These are phyloP conservation scores for Cryphonectria nitschkei DNA, from an alignment of 2,329 filamentous ascomycete genomes.

Conservation along the genomic window DNA sequence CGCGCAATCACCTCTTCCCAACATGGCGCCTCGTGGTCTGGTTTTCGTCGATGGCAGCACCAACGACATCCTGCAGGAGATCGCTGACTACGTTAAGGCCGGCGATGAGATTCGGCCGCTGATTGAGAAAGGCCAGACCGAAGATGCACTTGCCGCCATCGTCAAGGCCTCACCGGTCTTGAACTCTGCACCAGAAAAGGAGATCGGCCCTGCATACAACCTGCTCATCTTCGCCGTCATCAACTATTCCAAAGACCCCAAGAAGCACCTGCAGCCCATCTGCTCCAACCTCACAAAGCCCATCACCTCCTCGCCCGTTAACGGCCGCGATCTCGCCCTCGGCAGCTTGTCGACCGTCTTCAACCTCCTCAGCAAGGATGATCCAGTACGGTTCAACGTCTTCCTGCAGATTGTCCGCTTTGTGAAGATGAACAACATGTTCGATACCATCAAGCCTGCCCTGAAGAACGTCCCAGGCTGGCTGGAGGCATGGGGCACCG, in stretches of 20 bases:
- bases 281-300: slow-evolving; percentile 90
- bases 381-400: slow-evolving; percentile 85
- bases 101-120: slow-evolving; percentile 78
- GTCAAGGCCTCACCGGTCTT: slow-evolving; percentile 77
- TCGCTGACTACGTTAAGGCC: slow-evolving; percentile 90
- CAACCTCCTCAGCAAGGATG: slow-evolving; percentile 81
- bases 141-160: slow-evolving; percentile 87
- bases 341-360: slow-evolving; percentile 93
- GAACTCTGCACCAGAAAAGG: slow-evolving; percentile 90
- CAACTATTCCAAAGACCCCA: slow-evolving; percentile 76
- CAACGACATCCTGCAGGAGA: slow-evolving; percentile 89
- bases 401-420: slow-evolving; percentile 87
- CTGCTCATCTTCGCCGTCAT: slow-evolving; percentile 91
- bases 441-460: slow-evolving; percentile 82
- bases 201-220: slow-evolving; percentile 95
- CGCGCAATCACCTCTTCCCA: slow-evolving; percentile 30
- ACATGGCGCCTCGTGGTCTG: slow-evolving; percentile 58
- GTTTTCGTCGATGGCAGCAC: slow-evolving; percentile 89
- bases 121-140: slow-evolving; percentile 75
- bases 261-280: slow-evolving; percentile 83
- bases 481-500: slow-evolving; percentile 81
- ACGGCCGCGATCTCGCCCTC: slow-evolving; percentile 84
- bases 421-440: slow-evolving; percentile 74
- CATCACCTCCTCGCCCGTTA: slow-evolving; percentile 80
- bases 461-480: slow-evolving; percentile 81